Percentiles rank a stretch among this genome's conserved stretches.
phyloP scores from a whole-genome alignment of 768 basidiomycete species.

The Pseudohyphozyma bogoriensis region DNA sequence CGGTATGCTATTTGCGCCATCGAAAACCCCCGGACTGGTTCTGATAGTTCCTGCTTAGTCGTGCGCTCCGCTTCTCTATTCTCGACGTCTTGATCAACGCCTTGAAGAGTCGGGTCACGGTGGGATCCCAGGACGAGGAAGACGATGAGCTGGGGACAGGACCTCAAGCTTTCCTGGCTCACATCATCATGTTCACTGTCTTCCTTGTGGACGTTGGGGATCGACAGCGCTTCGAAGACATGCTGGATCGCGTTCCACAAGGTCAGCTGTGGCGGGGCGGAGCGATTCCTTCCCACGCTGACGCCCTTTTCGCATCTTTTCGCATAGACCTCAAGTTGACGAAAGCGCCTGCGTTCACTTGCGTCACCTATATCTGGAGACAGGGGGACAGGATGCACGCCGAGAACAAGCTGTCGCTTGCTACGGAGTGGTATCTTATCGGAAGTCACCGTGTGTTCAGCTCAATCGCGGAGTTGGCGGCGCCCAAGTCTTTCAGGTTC shows the following conservation, averaged over 20 bases:
- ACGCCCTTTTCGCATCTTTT: neutral
- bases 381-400: conserved; percentile 2
- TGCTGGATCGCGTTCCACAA: too few relatives aligned
- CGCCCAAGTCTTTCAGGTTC: conserved; percentile 1
- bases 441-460: neutral
- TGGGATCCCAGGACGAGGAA: neutral
- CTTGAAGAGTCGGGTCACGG: neutral
- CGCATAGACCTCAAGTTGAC: neutral
- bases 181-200: neutral
- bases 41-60: neutral
- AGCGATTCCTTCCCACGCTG: too few relatives aligned
- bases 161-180: neutral
- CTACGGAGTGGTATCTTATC: conserved; percentile 4
- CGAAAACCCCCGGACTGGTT: neutral
- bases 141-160: neutral
- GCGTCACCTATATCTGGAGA: conserved; percentile 6
- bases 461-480: neutral
- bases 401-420: neutral
- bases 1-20: neutral
- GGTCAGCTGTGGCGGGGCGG: neutral
- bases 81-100: neutral
- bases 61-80: neutral
- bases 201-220: neutral
- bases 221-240: neutral
- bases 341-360: neutral